A percentile compares a stretch with the other conserved stretches of the same genome.
Evolutionary conservation across 441 rosid species (phyloP).

Genomic region (Adansonia madagascariensis): DNA sequence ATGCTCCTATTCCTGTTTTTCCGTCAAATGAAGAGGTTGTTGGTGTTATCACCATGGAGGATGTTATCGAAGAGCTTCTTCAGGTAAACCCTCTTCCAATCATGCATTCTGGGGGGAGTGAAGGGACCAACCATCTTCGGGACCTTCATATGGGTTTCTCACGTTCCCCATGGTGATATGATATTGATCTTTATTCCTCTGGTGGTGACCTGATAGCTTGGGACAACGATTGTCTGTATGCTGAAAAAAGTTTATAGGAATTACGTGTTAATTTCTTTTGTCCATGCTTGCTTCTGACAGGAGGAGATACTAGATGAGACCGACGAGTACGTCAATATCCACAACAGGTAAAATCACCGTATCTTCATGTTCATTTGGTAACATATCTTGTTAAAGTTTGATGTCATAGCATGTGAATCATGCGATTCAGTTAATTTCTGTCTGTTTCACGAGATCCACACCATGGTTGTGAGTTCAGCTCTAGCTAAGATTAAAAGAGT

Average conservation of each 20-base stretch:
- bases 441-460: neutral
- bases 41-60: slow-evolving; percentile 93
- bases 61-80: slow-evolving; percentile 92
- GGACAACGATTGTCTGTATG: neutral
- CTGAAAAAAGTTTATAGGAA: slow-evolving; percentile 5
- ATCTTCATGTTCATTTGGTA: slow-evolving; percentile 9
- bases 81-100: slow-evolving; percentile 46
- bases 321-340: slow-evolving; percentile 74
- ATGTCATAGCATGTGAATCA: neutral
- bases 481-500: neutral
- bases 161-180: slow-evolving; percentile 16
- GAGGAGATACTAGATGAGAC: slow-evolving; percentile 80
- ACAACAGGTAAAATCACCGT: slow-evolving; percentile 50
- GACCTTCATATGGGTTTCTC: slow-evolving; percentile 1
- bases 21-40: slow-evolving; percentile 69
- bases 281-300: slow-evolving; percentile 39
- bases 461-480: neutral
- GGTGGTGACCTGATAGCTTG: neutral
- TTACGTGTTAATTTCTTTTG: neutral
- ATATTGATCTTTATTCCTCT: neutral
- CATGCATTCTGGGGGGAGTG: neutral
- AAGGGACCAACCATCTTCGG: neutral
- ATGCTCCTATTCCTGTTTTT: slow-evolving; percentile 64
- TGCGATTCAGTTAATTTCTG: neutral
- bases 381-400: neutral